Conservation (phyloP, 805 yeast species). For the Gaillardinia entomophila region DNA sequence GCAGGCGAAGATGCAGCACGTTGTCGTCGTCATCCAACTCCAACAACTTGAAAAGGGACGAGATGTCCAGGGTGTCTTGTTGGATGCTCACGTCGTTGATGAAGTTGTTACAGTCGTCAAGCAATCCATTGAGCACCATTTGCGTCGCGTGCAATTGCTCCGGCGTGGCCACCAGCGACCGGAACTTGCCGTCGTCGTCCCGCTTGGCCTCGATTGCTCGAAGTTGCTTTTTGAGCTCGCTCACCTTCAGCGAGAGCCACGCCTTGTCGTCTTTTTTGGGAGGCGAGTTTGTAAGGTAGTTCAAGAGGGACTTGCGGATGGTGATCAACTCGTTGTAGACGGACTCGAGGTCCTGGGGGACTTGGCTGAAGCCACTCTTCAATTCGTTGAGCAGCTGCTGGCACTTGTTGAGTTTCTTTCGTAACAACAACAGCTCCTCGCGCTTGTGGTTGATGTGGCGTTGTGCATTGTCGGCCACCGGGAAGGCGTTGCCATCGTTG, state of each 20-base stretch:
- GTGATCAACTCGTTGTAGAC: constrained; percentile 56
- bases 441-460: constrained; percentile 27
- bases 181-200: constrained; percentile 53
- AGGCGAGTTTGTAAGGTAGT: constrained; percentile 17
- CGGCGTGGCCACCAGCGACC: constrained; percentile 12
- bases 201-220: constrained; percentile 32
- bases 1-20: constrained; percentile 32
- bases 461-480: constrained; percentile 2
- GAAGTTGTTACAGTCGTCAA: constrained; percentile 79
- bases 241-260: constrained; percentile 6
- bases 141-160: constrained; percentile 22
- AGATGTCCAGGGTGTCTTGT: constrained; percentile 18
- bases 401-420: constrained; percentile 63
- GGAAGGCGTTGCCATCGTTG: constrained; percentile 5
- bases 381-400: constrained; percentile 50
- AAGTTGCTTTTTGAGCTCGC: constrained; percentile 16
- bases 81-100: constrained; percentile 60
- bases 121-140: constrained; percentile 60
- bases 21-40: constrained; percentile 13
- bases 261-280: neutral
- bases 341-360: constrained; percentile 32
- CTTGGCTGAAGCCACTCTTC: constrained; percentile 42
- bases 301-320: constrained; percentile 52
- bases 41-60: constrained; percentile 15
- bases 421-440: constrained; percentile 57